Percentiles rank a stretch among this genome's conserved stretches.
Conservation (phyloP, 2,329 filamentous ascomycete species). For the Fusarium penzigii region DNA sequence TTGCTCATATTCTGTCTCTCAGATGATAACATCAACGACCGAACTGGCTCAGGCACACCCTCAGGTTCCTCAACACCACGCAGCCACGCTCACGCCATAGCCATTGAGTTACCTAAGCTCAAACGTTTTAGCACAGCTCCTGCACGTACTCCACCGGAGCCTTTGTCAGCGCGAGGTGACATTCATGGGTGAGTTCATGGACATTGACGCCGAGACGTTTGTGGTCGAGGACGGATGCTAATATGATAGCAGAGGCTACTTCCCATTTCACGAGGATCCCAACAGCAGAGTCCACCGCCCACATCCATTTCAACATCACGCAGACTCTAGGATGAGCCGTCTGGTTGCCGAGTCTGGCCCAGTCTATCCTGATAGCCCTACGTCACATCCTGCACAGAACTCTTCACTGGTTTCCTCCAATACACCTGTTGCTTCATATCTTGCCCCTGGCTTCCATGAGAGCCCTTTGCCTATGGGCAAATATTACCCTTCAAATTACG, state of each 20-base stretch:
- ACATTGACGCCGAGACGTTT: too few species aligned
- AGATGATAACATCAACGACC: constrained; percentile 19
- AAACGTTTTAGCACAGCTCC: constrained; percentile 43
- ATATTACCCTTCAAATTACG: constrained; percentile 65
- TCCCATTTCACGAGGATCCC: constrained; percentile 60
- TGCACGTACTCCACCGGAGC: constrained; percentile 47
- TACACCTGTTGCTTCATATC: constrained; percentile 52
- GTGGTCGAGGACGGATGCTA: background rate
- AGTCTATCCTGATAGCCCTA: constrained; percentile 29
- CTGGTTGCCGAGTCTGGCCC: constrained; percentile 34
- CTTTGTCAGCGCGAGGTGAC: constrained; percentile 60
- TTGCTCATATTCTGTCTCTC: constrained; percentile 11
- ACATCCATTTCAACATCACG: constrained; percentile 50
- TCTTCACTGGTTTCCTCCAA: constrained; percentile 29
- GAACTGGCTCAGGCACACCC: constrained; percentile 14
- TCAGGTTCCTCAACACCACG: constrained; percentile 23
- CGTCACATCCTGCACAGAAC: constrained; percentile 28
- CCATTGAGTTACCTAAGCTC: constrained; percentile 50
- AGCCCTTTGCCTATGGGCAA: constrained; percentile 57
- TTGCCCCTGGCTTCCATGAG: constrained; percentile 50
- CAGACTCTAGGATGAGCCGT: constrained; percentile 41
- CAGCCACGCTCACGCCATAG: constrained; percentile 49
- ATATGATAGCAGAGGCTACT: constrained; percentile 53
- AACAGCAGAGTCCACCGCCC: constrained; percentile 46
- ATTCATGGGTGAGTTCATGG: constrained; percentile 51